These are phyloP conservation scores for Kluyveromyces wickerhamii DNA, from an alignment of 805 yeast species.

Conservation along the genomic window DNA sequence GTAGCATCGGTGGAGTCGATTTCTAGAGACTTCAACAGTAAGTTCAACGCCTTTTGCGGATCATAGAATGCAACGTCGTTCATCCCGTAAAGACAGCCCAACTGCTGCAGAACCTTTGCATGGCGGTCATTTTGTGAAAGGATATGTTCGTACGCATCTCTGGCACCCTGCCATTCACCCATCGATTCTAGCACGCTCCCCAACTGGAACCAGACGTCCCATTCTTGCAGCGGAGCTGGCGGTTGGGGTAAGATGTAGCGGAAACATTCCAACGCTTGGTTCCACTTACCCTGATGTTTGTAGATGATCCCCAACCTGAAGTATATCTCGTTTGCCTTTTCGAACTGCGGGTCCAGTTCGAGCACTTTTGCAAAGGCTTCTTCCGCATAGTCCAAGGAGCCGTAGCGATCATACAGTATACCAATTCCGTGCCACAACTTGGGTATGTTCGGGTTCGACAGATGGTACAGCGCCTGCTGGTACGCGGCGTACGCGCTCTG, in stretches of 20 bases:
- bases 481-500: slow-evolving; percentile 94
- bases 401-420: slow-evolving; percentile 90
- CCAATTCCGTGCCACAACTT: slow-evolving; percentile 99
- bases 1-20: slow-evolving; percentile 89
- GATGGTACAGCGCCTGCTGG: slow-evolving; percentile 87
- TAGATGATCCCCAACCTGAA: slow-evolving; percentile 94
- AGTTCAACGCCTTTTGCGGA: slow-evolving; percentile 72
- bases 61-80: slow-evolving; percentile 59
- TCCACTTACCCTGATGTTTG: slow-evolving; percentile 85
- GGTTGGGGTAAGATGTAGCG: slow-evolving; percentile 85
- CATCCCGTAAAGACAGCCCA: slow-evolving; percentile 85
- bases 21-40: slow-evolving; percentile 80
- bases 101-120: slow-evolving; percentile 90
- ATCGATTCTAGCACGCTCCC: slow-evolving; percentile 94
- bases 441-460: slow-evolving; percentile 91
- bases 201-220: slow-evolving; percentile 98
- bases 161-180: slow-evolving; percentile 84
- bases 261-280: slow-evolving; percentile 88
- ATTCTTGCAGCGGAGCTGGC: slow-evolving; percentile 91
- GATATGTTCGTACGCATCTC: slow-evolving; percentile 92
- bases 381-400: slow-evolving; percentile 93
- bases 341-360: slow-evolving; percentile 93
- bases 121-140: slow-evolving; percentile 85
- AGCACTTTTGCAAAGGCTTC: slow-evolving; percentile 95
- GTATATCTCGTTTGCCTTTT: slow-evolving; percentile 92